Percentiles rank a stretch among this genome's conserved stretches.
These are phyloP conservation scores for Vitis amurensis DNA, from an alignment of 164 flowering plant species.

Conservation along the genomic window DNA sequence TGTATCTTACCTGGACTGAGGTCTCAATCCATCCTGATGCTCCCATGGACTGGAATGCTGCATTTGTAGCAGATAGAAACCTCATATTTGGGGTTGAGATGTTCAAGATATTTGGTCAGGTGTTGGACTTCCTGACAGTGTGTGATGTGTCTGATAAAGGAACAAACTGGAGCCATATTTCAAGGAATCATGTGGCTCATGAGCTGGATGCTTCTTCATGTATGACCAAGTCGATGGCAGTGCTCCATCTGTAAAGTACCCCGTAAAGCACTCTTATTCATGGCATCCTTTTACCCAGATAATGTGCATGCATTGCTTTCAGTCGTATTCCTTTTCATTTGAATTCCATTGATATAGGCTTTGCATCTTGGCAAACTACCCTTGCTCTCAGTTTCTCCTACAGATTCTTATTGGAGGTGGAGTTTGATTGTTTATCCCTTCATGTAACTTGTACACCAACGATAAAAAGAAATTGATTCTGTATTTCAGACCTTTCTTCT, in stretches of 20 bases:
- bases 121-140: slow-evolving; percentile 78
- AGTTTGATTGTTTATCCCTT: slow-evolving; percentile 1
- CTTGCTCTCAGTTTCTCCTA: slow-evolving; percentile 3
- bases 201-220: slow-evolving; percentile 87
- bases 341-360: slow-evolving; percentile 12
- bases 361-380: slow-evolving; percentile 6
- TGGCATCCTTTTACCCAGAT: neutral
- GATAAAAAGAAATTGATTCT: slow-evolving; percentile 8
- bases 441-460: slow-evolving; percentile 3
- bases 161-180: slow-evolving; percentile 65
- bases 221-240: slow-evolving; percentile 76
- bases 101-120: slow-evolving; percentile 97
- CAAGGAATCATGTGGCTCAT: slow-evolving; percentile 74
- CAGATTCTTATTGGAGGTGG: neutral
- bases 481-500: neutral
- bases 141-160: slow-evolving; percentile 52
- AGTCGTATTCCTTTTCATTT: neutral
- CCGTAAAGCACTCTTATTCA: neutral
- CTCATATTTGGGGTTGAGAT: slow-evolving; percentile 84
- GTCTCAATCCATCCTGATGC: slow-evolving; percentile 94
- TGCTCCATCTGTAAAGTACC: slow-evolving; percentile 54
- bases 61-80: slow-evolving; percentile 70
- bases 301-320: too few species aligned
- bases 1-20: slow-evolving; percentile 66
- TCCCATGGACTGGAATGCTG: slow-evolving; percentile 98